These are phyloP conservation scores for Aspergillus diversus DNA, from an alignment of 495 filamentous ascomycete genomes.

Conservation along the genomic window DNA sequence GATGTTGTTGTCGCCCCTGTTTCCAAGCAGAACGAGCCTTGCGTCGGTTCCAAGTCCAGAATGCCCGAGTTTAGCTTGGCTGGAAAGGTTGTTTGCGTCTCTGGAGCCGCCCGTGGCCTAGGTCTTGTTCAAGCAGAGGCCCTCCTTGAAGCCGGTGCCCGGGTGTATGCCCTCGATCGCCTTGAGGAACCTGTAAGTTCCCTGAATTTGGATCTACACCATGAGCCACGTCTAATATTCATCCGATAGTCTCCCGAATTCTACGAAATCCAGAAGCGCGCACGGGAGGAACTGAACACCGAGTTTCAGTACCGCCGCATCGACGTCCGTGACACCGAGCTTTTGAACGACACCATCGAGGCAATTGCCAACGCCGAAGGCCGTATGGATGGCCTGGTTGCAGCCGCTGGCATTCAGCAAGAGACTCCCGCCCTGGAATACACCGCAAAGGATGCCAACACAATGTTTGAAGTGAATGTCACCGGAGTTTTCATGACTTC, in stretches of 20 bases:
- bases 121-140: conserved; percentile 80
- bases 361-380: conserved; percentile 72
- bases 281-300: conserved; percentile 66
- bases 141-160: conserved; percentile 78
- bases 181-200: conserved; percentile 48
- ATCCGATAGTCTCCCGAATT: conserved; percentile 60
- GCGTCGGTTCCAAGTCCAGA: conserved; percentile 45
- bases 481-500: conserved; percentile 79
- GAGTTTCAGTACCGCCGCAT: conserved; percentile 78
- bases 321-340: conserved; percentile 77
- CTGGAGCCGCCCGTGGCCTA: conserved; percentile 77
- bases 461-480: conserved; percentile 77
- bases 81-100: conserved; percentile 76
- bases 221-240: conserved; percentile 5
- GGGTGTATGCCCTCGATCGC: conserved; percentile 52
- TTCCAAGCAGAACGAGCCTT: conserved; percentile 17
- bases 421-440: conserved; percentile 73
- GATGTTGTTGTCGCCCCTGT: conserved; percentile 30
- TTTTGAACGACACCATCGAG: conserved; percentile 67
- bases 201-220: not conserved
- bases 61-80: conserved; percentile 81
- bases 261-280: conserved; percentile 63
- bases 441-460: conserved; percentile 64
- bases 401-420: conserved; percentile 75
- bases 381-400: conserved; percentile 75